Base-by-base conservation (phyloP, 148 eudicot species). In the Pouteria glomerata region DNA sequence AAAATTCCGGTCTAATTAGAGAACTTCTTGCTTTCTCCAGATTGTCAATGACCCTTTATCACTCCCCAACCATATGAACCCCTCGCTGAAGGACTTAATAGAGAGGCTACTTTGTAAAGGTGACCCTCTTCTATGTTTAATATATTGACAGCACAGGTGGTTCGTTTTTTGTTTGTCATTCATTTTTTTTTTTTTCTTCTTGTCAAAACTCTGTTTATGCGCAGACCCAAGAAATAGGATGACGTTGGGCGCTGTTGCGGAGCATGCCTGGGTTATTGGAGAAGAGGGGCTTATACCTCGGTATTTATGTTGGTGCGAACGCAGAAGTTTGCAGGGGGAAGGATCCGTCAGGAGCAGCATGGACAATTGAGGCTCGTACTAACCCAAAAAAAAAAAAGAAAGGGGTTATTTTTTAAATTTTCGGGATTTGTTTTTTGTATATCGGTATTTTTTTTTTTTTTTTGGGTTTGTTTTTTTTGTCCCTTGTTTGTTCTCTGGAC, bases 81-180 rank as follows among this genome's bases (percentile, higher is more conserved):
- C 95, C 6, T 83, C 83, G 77, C 87, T 93, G 52, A 80, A 69
- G 77, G 51, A 87, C 77, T 80, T 93, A 72, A 73, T 93, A 35
- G 92, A 93, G 70, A 97, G 98, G 45, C 87, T 93, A 76, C 89
- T 93, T 31, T 93, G 97, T 87, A 93, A 90, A 86, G 98, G 98
- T 89, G 24, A 39, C 82, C 69, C 18, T 63, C 39, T 39, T 27
- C 19, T 12, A 19, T 29, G 41, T 30, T 31, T 26, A 27, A 55
- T 48, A 11, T 56, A 14, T 48, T 33, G 3, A 8, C 8, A 16
- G 41, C 42, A n/a, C 6, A 3, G 1, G n/a, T 5, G 37, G 31
- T 27, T 3, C n/a, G 52, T 67, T 29, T 61, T 50, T 21, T 59
- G 66, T 53, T 62, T 16, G 21, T 26, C 3, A 1, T 34, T 57